phyloP scores from a whole-genome alignment of 805 yeast genomes.

The Naumovozyma dairenensis region DNA sequence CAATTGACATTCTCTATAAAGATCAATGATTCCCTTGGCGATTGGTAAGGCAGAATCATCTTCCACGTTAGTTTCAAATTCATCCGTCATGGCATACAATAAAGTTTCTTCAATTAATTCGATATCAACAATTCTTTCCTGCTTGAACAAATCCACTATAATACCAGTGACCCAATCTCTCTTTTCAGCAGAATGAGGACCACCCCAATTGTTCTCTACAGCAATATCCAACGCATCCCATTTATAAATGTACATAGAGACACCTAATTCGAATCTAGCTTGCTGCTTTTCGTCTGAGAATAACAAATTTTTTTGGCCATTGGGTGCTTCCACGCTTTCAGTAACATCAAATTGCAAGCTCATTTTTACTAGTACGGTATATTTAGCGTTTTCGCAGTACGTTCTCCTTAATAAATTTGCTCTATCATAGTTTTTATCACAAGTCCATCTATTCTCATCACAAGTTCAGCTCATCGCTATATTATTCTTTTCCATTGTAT shows the following conservation, averaged over 20 bases:
- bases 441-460: no score
- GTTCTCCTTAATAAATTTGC: no score
- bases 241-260: constrained; percentile 76
- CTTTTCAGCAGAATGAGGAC: constrained; percentile 79
- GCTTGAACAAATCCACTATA: constrained; percentile 64
- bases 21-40: constrained; percentile 53
- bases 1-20: constrained; percentile 54
- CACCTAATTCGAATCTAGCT: constrained; percentile 85
- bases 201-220: constrained; percentile 93
- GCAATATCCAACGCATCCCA: constrained; percentile 90
- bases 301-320: constrained; percentile 30
- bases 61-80: constrained; percentile 80
- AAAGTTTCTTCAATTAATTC: constrained; percentile 77
- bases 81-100: constrained; percentile 86
- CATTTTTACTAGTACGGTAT: no score
- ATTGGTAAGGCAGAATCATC: constrained; percentile 77
- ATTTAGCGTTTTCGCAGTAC: no score
- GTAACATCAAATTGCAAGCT: constrained; percentile 27
- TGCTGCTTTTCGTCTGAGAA: constrained; percentile 58
- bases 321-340: constrained; percentile 46
- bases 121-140: constrained; percentile 58
- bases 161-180: constrained; percentile 91
- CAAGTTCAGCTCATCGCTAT: no score
- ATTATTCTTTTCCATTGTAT: no score
- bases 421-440: no score